Conservation (phyloP, 106 monocot species). For the Phalaenopsis equestris region DNA sequence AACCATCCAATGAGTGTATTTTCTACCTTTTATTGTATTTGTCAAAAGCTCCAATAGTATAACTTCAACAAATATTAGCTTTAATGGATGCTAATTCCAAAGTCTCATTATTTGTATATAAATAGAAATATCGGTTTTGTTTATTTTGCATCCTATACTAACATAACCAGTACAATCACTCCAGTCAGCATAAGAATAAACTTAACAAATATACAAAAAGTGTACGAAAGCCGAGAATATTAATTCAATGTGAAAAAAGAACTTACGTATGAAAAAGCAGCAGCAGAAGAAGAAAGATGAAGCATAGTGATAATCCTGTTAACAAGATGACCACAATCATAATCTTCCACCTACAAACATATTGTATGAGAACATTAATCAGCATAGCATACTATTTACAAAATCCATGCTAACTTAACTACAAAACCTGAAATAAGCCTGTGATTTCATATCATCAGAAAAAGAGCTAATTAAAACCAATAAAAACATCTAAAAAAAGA, state of each 20-base stretch:
- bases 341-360: conserved; percentile 64
- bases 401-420: background rate
- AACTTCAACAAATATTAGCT: background rate
- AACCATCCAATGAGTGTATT: background rate
- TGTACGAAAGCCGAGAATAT: background rate
- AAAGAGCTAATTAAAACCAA: background rate
- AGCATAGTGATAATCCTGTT: conserved; percentile 39
- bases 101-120: background rate
- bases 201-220: background rate
- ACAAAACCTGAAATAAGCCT: background rate
- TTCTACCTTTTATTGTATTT: background rate
- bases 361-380: conserved; percentile 1
- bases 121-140: background rate
- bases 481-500: background rate
- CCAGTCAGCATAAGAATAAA: background rate
- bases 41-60: background rate
- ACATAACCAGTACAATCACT: background rate
- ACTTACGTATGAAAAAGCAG: conserved; percentile 74
- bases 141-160: background rate
- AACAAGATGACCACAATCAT: conserved; percentile 36
- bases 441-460: background rate
- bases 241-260: background rate
- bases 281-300: conserved; percentile 70
- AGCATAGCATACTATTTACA: background rate
- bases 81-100: background rate